These are phyloP conservation scores for Acer campestre DNA, from an alignment of 345 rosid genomes.

Conservation along the genomic window DNA sequence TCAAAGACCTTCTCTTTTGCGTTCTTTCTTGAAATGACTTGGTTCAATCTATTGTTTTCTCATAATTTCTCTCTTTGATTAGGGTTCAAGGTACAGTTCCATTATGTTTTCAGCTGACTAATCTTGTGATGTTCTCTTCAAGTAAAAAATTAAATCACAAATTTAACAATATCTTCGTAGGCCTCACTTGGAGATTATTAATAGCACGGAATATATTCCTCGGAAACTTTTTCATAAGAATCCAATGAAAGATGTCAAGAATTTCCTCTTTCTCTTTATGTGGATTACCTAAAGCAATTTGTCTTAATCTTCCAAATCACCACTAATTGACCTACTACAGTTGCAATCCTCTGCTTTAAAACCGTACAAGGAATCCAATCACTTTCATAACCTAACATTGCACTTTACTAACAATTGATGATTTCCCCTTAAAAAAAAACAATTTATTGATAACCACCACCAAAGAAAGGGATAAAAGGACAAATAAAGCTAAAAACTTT, in stretches of 20 bases:
- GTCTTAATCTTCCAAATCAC: background rate
- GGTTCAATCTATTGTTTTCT: too few species aligned
- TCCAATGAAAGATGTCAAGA: background rate
- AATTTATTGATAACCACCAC: background rate
- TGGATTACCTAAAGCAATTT: background rate
- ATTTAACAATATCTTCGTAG: background rate
- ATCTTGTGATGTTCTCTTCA: background rate
- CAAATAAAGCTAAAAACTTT: background rate
- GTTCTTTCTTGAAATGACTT: background rate
- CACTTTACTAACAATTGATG: background rate
- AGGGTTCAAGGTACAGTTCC: too few species aligned
- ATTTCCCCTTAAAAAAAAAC: background rate
- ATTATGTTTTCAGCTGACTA: background rate
- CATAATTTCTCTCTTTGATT: too few species aligned
- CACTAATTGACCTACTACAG: background rate
- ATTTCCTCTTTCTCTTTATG: background rate
- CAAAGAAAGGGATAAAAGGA: constrained; percentile 10
- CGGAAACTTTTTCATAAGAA: background rate
- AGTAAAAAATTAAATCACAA: background rate
- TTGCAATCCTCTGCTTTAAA: background rate
- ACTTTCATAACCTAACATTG: constrained; percentile 11
- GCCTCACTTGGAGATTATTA: background rate
- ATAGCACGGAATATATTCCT: background rate
- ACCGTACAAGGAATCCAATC: background rate
- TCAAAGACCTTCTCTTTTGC: background rate